A percentile compares a stretch with the other conserved stretches of the same genome.
These are phyloP conservation scores for Asclepias syriaca DNA, from an alignment of 257 asterid species.

Conservation along the genomic window DNA sequence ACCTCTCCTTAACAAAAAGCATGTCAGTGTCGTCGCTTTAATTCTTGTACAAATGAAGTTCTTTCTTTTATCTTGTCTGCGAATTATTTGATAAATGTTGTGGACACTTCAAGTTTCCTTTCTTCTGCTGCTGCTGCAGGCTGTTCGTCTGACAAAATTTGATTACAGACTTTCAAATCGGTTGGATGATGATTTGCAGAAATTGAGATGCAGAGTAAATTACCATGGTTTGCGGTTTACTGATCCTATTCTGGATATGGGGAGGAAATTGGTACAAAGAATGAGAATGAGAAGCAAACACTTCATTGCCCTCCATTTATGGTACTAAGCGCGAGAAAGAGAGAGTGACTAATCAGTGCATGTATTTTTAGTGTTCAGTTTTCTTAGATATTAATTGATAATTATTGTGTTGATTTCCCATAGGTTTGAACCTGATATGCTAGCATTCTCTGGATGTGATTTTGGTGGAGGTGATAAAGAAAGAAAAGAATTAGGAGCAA, in stretches of 20 bases:
- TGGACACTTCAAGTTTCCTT: background rate
- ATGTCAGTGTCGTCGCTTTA: slow-evolving; percentile 29
- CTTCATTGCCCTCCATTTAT: slow-evolving; percentile 62
- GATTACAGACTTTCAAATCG: slow-evolving; percentile 71
- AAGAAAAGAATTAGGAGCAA: slow-evolving; percentile 38
- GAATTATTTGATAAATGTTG: background rate
- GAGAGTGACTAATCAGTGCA: background rate
- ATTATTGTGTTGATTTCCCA: background rate
- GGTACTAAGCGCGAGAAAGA: slow-evolving; percentile 29
- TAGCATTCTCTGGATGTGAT: slow-evolving; percentile 79
- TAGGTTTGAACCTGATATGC: slow-evolving; percentile 85
- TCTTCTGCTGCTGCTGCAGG: slow-evolving; percentile 38
- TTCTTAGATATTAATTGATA: background rate
- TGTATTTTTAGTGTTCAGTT: background rate
- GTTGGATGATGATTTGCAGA: slow-evolving; percentile 50
- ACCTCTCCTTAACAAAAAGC: slow-evolving; percentile 51
- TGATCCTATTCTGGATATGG: slow-evolving; percentile 55
- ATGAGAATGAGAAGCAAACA: slow-evolving; percentile 56
- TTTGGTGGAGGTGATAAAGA: slow-evolving; percentile 71
- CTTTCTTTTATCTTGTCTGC: background rate
- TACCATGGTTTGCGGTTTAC: slow-evolving; percentile 70
- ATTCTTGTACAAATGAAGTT: background rate
- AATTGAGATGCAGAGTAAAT: slow-evolving; percentile 70
- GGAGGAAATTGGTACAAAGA: slow-evolving; percentile 49
- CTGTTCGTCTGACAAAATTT: slow-evolving; percentile 61